Conservation (phyloP, 2,329 filamentous ascomycete species). For the Venturia pyrina region DNA sequence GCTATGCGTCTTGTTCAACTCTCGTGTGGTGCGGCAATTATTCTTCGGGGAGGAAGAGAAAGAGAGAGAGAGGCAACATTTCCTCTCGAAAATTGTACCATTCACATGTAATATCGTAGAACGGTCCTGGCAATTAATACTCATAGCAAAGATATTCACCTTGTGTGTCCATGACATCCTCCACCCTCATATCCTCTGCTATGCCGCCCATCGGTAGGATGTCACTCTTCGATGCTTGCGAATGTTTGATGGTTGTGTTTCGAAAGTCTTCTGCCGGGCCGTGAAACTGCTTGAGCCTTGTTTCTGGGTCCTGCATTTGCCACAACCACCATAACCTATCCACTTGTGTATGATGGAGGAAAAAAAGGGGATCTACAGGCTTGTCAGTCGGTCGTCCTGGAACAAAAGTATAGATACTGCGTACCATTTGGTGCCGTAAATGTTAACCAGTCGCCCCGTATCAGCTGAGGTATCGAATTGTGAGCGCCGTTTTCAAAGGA, state of each 20-base stretch:
- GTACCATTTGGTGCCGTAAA: conserved; percentile 21
- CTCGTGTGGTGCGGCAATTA: too few relatives aligned
- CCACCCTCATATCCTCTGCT: neutral
- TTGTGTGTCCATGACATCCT: neutral
- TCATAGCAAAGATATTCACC: neutral
- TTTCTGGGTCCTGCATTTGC: conserved; percentile 15
- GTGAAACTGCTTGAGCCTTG: neutral
- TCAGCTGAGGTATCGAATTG: conserved; percentile 18
- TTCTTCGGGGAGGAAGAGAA: too few relatives aligned
- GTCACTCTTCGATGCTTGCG: neutral
- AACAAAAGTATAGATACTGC: neutral
- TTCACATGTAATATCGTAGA: too few relatives aligned
- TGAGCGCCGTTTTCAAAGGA: conserved; percentile 22
- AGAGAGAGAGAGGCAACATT: too few relatives aligned
- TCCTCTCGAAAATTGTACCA: too few relatives aligned
- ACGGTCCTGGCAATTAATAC: neutral
- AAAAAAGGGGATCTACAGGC: conserved; percentile 22
- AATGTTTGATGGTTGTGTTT: neutral
- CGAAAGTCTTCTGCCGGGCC: neutral
- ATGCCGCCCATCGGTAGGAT: neutral
- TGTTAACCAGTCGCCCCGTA: conserved; percentile 21
- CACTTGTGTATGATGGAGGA: conserved; percentile 23
- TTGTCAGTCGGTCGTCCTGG: neutral
- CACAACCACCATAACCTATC: conserved; percentile 23
- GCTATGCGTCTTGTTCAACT: too few relatives aligned